Conservation (phyloP, 2,329 filamentous ascomycete species). For the Colletotrichum lupini region DNA sequence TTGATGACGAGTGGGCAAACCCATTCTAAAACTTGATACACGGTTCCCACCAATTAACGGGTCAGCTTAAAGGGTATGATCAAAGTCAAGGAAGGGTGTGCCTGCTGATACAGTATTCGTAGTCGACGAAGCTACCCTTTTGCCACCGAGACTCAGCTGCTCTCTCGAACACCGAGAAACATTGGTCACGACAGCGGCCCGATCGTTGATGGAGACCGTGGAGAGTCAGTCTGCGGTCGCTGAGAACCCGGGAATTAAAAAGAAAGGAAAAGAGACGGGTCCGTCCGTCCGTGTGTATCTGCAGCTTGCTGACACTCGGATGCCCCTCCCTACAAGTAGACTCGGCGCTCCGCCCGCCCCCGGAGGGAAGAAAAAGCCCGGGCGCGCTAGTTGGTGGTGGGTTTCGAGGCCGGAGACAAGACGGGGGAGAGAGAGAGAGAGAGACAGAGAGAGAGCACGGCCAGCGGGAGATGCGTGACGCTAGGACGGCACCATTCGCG, state of each 20-base stretch:
- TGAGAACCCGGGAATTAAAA: background rate
- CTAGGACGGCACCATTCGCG: background rate
- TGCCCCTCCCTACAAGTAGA: background rate
- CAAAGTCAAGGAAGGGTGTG: background rate
- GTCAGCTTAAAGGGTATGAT: too few relatives aligned
- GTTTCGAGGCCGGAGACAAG: too few relatives aligned
- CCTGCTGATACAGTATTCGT: background rate
- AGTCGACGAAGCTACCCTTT: background rate
- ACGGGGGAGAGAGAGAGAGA: too few relatives aligned
- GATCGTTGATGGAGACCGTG: background rate
- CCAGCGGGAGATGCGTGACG: background rate
- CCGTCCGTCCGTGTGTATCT: background rate
- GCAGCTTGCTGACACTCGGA: constrained; percentile 24
- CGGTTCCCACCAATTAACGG: background rate
- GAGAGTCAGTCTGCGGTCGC: background rate
- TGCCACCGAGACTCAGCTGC: background rate
- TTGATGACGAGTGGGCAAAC: background rate
- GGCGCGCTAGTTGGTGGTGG: too few relatives aligned
- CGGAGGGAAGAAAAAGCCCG: background rate
- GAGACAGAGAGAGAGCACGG: too few relatives aligned
- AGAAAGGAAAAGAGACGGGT: too few relatives aligned
- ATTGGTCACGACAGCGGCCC: background rate
- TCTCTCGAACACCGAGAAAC: background rate
- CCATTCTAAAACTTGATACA: background rate
- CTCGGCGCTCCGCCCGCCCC: background rate